Conservation (phyloP, 176 grass and related monocot genomes). For the Calamus simplicifolius region DNA sequence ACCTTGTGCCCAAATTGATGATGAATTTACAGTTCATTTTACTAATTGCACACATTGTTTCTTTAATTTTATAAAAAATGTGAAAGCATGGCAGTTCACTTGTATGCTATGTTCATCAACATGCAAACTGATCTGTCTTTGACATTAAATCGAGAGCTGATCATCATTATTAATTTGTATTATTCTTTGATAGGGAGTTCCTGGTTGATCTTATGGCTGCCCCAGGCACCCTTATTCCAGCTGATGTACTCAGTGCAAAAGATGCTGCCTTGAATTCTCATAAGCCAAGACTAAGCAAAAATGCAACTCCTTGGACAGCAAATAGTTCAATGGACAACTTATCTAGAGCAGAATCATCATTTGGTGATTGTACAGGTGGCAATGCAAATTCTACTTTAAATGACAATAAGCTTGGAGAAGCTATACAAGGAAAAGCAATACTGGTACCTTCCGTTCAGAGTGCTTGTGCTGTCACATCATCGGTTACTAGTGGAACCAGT, state of each 20-base stretch:
- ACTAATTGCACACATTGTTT: too few relatives aligned
- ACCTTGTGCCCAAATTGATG: too few relatives aligned
- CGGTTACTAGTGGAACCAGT: constrained; percentile 28
- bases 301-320: constrained; percentile 20
- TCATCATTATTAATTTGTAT: neutral
- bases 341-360: constrained; percentile 25
- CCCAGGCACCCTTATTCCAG: constrained; percentile 88
- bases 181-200: constrained; percentile 57
- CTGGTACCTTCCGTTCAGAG: constrained; percentile 26
- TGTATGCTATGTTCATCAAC: too few relatives aligned
- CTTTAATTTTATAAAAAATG: too few relatives aligned
- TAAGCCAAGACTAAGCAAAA: constrained; percentile 36
- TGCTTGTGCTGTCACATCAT: constrained; percentile 32
- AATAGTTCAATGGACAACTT: constrained; percentile 31
- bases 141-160: too few relatives aligned
- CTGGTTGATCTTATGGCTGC: constrained; percentile 99
- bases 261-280: constrained; percentile 50
- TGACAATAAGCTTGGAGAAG: constrained; percentile 29
- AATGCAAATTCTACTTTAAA: constrained; percentile 24
- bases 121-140: too few relatives aligned
- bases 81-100: too few relatives aligned
- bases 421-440: constrained; percentile 38
- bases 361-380: constrained; percentile 24
- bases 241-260: constrained; percentile 82
- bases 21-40: too few relatives aligned